Evolutionary conservation across 495 filamentous ascomycete species (phyloP).

Genomic region (Lichenothelia convexa): DNA sequence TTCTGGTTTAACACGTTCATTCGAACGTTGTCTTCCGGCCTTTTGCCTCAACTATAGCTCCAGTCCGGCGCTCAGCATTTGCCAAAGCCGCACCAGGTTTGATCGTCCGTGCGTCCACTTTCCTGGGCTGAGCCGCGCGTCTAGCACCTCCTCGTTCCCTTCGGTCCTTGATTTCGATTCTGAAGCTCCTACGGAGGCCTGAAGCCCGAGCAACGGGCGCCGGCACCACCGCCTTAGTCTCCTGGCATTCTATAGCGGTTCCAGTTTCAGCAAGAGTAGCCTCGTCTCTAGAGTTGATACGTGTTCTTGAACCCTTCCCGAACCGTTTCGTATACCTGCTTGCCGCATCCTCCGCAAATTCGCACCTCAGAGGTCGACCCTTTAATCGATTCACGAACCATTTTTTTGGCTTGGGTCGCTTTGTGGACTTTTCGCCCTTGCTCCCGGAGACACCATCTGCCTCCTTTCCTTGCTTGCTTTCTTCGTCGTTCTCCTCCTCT

Average conservation of each 20-base stretch:
- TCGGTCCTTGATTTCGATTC: background rate
- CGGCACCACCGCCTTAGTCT: background rate
- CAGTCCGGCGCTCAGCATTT: conserved; percentile 38
- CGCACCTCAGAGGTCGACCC: conserved; percentile 65
- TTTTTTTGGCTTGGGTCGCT: conserved; percentile 45
- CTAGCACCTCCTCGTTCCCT: conserved; percentile 1
- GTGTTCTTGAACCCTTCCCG: conserved; percentile 63
- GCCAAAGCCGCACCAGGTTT: conserved; percentile 25
- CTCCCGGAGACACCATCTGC: conserved; percentile 15
- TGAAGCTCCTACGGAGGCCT: background rate
- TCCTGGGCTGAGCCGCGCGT: conserved; percentile 7
- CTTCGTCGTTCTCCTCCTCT: conserved; percentile 20
- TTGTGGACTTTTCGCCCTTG: conserved; percentile 20
- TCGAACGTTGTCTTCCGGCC: conserved; percentile 79
- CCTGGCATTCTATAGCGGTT: background rate
- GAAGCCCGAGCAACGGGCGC: background rate
- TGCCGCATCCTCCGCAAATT: conserved; percentile 80
- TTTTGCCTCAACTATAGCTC: conserved; percentile 57
- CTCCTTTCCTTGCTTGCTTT: conserved; percentile 17
- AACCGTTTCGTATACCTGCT: conserved; percentile 84
- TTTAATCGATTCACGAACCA: conserved; percentile 68
- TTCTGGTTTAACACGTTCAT: conserved; percentile 21
- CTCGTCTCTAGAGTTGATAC: too few species aligned
- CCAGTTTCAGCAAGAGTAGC: conserved; percentile 15
- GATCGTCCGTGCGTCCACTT: conserved; percentile 17